Base-by-base conservation (phyloP, 1,139 yeast species). In the Magnusiomyces clavatus region DNA sequence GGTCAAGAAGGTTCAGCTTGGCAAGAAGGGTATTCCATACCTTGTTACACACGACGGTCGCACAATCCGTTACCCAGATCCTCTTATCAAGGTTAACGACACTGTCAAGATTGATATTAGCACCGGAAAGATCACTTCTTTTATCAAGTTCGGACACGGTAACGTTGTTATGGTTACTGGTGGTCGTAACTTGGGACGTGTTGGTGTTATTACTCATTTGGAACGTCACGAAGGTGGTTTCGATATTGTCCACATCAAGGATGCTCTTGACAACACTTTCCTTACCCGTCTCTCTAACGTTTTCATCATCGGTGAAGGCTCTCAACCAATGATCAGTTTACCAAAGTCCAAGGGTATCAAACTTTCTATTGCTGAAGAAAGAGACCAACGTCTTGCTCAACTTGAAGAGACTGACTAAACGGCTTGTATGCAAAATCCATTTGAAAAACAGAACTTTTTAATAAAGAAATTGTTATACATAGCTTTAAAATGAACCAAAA, bases 321-420 rank as follows among this genome's bases (percentile, higher is more conserved):
- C 90, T 77, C 90, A 89, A 81, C 96, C 97, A 72, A 82, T 83
- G 82, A 83, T 92, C 74, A 88, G 97, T 61, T 82, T 92, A 77
- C 98, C 98, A 82, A 92, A 89, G 90, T 97, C 97, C 81, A 92
- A 92, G 85, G 98, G 98, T 86, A 86, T 92, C 77, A 92, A 90
- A 82, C 85, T 92, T 74, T 77, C 95, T 70, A 89, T 90, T 75
- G 81, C 97, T 72, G 98, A 92, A 81, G 98, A 92, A 84, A 90
- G 98, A 82, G 98, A 92, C 90, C 86, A 95, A 84, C 75, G 77
- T 58, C 72, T 75, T 55, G 71, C 72, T 51, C 54, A 38, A 17
- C 36, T 24, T 14, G 43, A 42, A 37, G 48, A 39, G 17, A 14
- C 48, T 46, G 43, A 39, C 43, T 46, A 38, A 39, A 46, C 19